A percentile compares a stretch with the other conserved stretches of the same genome.
These are phyloP conservation scores for Incumbomyces lentus DNA, from an alignment of 2,329 filamentous ascomycete genomes.

Conservation along the genomic window DNA sequence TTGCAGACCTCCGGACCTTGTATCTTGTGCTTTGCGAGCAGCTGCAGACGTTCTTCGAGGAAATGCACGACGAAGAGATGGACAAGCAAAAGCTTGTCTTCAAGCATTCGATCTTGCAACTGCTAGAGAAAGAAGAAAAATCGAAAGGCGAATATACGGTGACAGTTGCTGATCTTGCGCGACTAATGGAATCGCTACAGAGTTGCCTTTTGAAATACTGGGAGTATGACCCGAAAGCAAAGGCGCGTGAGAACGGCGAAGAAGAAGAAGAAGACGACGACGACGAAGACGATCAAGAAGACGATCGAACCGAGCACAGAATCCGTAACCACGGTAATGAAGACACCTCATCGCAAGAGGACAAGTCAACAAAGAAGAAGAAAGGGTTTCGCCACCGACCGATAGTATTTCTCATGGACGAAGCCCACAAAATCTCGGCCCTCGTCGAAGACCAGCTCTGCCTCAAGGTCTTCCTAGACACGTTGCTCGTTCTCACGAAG, in stretches of 20 bases:
- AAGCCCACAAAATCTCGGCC: constrained; percentile 7
- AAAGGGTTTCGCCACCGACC: constrained; percentile 3
- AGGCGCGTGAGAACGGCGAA: constrained; percentile 1
- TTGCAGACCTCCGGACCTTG: constrained; percentile 5
- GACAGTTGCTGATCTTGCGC: constrained; percentile 3
- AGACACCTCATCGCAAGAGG: not conserved
- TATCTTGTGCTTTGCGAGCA: constrained; percentile 7
- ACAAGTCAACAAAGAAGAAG: not conserved
- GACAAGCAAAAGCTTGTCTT: constrained; percentile 6
- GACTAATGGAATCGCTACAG: constrained; percentile 6
- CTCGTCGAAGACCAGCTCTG: constrained; percentile 5
- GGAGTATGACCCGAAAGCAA: constrained; percentile 6
- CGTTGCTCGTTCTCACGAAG: constrained; percentile 5
- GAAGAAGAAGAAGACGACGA: not conserved
- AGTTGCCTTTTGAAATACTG: constrained; percentile 5
- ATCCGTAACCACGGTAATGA: not conserved
- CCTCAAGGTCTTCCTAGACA: constrained; percentile 7
- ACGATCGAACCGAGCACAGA: not conserved
- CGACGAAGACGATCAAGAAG: not conserved
- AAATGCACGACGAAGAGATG: constrained; percentile 8
- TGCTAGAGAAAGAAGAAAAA: constrained; percentile 4
- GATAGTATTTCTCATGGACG: constrained; percentile 7
- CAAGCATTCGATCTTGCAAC: constrained; percentile 1
- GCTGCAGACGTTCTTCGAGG: constrained; percentile 5
- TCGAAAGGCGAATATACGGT: not conserved